A percentile compares a stretch with the other conserved stretches of the same genome.
Evolutionary conservation across 2,329 filamentous ascomycete genomes (phyloP).

Genomic region (Aspergillus neoniger): DNA sequence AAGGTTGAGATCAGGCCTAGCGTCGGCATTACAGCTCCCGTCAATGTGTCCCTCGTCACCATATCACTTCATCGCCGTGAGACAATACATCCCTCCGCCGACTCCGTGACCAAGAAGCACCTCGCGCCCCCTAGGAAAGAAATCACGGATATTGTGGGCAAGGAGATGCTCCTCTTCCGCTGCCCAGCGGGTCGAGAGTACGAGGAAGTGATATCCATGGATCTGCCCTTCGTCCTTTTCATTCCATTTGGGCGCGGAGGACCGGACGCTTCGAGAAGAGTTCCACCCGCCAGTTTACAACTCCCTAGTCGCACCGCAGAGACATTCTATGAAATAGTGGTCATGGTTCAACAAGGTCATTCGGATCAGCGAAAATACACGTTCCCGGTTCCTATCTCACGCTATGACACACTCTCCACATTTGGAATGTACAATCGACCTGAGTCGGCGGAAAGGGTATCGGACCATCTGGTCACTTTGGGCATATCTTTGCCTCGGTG

Average conservation of each 20-base stretch:
- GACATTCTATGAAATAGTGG: slow-evolving; percentile 94
- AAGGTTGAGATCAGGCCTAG: slow-evolving; percentile 94
- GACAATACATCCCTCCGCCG: slow-evolving; percentile 93
- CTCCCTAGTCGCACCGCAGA: slow-evolving; percentile 91
- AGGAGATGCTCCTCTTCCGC: slow-evolving; percentile 89
- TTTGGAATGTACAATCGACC: slow-evolving; percentile 99
- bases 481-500: slow-evolving; percentile 90
- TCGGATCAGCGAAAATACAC: slow-evolving; percentile 84
- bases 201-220: slow-evolving; percentile 91
- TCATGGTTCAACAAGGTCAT: slow-evolving; percentile 89
- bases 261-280: slow-evolving; percentile 83
- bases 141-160: slow-evolving; percentile 87
- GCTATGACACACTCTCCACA: slow-evolving; percentile 95
- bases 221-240: slow-evolving; percentile 94
- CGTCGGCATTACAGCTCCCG: slow-evolving; percentile 81
- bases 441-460: slow-evolving; percentile 79
- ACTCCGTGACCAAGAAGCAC: slow-evolving; percentile 90
- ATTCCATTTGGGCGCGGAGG: slow-evolving; percentile 92
- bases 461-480: slow-evolving; percentile 87
- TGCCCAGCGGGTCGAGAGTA: slow-evolving; percentile 81
- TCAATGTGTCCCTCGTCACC: slow-evolving; percentile 87
- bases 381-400: slow-evolving; percentile 85
- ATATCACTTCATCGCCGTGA: slow-evolving; percentile 92
- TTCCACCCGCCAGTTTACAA: slow-evolving; percentile 89
- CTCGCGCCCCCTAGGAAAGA: slow-evolving; percentile 88